These are phyloP conservation scores for Amanita pallidorosea DNA, from an alignment of 768 basidiomycete species.

Conservation along the genomic window DNA sequence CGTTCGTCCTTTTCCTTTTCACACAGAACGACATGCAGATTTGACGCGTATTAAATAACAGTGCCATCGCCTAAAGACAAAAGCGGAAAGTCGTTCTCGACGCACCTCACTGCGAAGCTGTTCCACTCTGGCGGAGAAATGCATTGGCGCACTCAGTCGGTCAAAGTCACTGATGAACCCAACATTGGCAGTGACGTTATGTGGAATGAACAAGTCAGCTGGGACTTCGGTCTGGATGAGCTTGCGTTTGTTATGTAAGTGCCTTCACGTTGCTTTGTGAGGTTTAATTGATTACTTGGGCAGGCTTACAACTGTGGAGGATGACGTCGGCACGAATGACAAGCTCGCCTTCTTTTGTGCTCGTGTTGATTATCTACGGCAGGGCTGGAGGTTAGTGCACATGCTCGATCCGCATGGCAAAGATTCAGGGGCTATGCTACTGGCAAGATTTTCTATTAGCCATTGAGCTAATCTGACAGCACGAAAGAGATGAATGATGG, in stretches of 20 bases:
- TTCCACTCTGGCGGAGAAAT: constrained; percentile 27
- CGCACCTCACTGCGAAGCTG: constrained; percentile 36
- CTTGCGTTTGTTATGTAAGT: constrained; percentile 37
- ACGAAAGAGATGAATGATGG: background rate
- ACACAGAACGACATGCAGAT: background rate
- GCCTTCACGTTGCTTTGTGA: background rate
- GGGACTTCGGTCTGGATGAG: constrained; percentile 39
- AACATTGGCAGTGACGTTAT: constrained; percentile 26
- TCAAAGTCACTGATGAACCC: constrained; percentile 22
- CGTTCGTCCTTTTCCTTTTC: constrained; percentile 19
- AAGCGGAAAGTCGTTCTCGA: constrained; percentile 24
- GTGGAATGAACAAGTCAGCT: constrained; percentile 35
- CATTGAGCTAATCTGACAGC: background rate
- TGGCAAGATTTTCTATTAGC: constrained; percentile 15
- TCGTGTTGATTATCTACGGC: constrained; percentile 32
- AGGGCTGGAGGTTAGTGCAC: constrained; percentile 38
- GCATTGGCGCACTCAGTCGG: constrained; percentile 31
- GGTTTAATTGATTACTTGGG: background rate
- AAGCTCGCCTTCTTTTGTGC: constrained; percentile 42
- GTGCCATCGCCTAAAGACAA: constrained; percentile 35
- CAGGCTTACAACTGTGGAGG: constrained; percentile 27
- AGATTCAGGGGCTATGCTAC: constrained; percentile 27
- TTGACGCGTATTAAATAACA: constrained; percentile 11
- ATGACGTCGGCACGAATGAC: constrained; percentile 33
- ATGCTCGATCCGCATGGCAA: constrained; percentile 44